phyloP scores from a whole-genome alignment of 768 basidiomycete species.

The Agrocybe praecox region DNA sequence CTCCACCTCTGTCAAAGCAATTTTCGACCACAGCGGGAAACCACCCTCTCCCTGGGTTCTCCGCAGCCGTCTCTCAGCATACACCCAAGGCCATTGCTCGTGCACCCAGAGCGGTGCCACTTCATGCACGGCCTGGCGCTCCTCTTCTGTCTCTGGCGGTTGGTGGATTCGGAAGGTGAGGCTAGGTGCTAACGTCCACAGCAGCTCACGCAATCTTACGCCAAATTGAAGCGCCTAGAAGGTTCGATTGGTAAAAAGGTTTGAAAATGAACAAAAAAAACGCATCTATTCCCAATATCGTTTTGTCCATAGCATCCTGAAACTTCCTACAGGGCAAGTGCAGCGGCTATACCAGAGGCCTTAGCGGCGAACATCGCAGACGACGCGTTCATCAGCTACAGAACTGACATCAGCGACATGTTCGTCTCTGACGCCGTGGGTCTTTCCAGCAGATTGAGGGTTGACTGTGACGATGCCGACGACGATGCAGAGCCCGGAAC shows the following conservation, averaged over 20 bases:
- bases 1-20: no score
- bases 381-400: conserved; percentile 43
- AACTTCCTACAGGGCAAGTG: conserved; percentile 53
- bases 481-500: no score
- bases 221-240: conserved; percentile 68
- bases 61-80: conserved; percentile 53
- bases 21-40: conserved; percentile 55
- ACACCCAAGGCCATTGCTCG: conserved; percentile 58
- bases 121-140: conserved; percentile 12
- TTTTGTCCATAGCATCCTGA: conserved; percentile 50
- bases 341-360: conserved; percentile 68
- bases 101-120: conserved; percentile 21
- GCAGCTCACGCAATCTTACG: conserved; percentile 49
- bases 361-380: conserved; percentile 58
- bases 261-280: conserved; percentile 31
- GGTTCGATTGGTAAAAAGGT: background rate
- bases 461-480: no score
- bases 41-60: conserved; percentile 64
- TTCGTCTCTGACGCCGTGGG: conserved; percentile 18
- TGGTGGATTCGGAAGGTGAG: conserved; percentile 57
- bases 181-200: conserved; percentile 49
- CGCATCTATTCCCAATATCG: conserved; percentile 54
- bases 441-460: no score
- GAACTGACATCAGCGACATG: conserved; percentile 35
- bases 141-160: conserved; percentile 33